phyloP scores from a whole-genome alignment of 495 filamentous ascomycete genomes.

The Tuber calosporum region DNA sequence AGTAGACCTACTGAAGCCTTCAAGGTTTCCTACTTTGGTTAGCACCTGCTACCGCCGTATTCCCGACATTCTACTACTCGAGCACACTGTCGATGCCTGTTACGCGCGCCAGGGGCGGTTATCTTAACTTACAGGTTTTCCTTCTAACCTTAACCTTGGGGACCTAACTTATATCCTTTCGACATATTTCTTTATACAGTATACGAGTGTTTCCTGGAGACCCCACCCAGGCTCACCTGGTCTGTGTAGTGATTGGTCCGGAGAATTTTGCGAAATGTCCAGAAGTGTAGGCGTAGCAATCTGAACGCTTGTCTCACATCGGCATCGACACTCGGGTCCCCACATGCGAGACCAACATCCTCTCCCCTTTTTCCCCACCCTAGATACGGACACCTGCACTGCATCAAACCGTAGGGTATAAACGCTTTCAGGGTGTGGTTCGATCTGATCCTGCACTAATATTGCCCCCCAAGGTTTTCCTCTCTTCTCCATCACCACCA shows the following conservation, averaged over 20 bases:
- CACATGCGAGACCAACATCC: not conserved
- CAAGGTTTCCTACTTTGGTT: too few relatives aligned
- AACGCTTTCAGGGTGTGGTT: not conserved
- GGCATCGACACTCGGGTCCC: not conserved
- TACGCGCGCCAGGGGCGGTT: too few relatives aligned
- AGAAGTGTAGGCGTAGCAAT: not conserved
- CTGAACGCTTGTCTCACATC: not conserved
- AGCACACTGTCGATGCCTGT: too few relatives aligned
- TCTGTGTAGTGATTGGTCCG: not conserved
- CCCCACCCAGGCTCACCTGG: not conserved
- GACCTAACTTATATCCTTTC: too few relatives aligned
- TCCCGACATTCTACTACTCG: too few relatives aligned
- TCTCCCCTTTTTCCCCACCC: not conserved
- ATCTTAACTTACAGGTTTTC: not conserved
- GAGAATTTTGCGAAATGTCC: not conserved
- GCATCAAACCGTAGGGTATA: not conserved
- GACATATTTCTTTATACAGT: not conserved
- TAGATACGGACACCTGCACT: not conserved
- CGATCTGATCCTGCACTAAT: not conserved
- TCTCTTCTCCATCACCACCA: not conserved
- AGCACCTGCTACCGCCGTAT: too few relatives aligned
- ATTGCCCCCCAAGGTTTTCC: not conserved
- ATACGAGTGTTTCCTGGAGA: not conserved
- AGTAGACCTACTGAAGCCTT: too few relatives aligned
- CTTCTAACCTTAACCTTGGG: too few relatives aligned